Conservation (phyloP, 1,139 yeast species). For the Protomyces lactucae-debilis region DNA sequence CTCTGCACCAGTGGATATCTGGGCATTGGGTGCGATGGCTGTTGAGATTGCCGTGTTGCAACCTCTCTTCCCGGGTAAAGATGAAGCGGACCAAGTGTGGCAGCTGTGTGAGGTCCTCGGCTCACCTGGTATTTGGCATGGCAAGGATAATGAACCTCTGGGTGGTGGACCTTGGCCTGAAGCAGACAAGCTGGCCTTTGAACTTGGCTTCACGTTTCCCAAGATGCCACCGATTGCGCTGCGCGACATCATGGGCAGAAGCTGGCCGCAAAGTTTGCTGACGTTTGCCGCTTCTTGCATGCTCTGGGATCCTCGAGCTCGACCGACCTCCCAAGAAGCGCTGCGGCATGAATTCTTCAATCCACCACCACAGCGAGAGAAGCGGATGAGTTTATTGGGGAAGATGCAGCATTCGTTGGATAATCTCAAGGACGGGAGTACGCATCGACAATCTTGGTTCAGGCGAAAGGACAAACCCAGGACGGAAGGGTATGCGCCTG, state of each 20-base stretch:
- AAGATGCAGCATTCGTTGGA: background rate
- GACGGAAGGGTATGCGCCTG: background rate
- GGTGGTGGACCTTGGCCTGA: constrained; percentile 70
- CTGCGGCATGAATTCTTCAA: constrained; percentile 11
- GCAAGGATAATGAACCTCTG: constrained; percentile 54
- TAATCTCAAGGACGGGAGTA: background rate
- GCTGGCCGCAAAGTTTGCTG: constrained; percentile 23
- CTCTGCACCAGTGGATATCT: constrained; percentile 75
- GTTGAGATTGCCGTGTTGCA: constrained; percentile 68
- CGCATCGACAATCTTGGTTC: constrained; percentile 2
- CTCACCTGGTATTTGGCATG: constrained; percentile 47
- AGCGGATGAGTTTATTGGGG: background rate
- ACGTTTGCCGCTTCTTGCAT: background rate
- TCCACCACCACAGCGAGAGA: background rate
- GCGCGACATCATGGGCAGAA: constrained; percentile 7
- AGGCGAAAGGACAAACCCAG: background rate
- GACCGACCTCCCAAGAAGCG: constrained; percentile 10
- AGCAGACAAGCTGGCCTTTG: constrained; percentile 64
- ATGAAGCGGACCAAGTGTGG: constrained; percentile 72
- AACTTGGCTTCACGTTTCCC: constrained; percentile 70
- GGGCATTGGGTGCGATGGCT: constrained; percentile 92
- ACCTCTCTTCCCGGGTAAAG: constrained; percentile 80
- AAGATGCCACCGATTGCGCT: constrained; percentile 38
- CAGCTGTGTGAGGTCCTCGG: constrained; percentile 66
- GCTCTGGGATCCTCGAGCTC: constrained; percentile 11